These are phyloP conservation scores for Diphasiastrum complanatum DNA, from an alignment of 83 land plant genomes.

Conservation along the genomic window DNA sequence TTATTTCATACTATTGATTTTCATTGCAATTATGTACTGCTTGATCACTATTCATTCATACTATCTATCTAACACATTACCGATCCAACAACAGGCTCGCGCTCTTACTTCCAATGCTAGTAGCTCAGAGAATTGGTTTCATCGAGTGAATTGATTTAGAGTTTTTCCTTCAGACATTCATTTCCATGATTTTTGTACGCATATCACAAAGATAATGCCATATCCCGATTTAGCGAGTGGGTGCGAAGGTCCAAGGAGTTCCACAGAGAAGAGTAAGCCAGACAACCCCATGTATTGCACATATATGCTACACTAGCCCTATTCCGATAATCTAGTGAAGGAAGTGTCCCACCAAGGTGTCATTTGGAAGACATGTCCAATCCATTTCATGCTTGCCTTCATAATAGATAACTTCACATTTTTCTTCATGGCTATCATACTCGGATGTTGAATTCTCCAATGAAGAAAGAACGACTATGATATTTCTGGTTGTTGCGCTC, in stretches of 20 bases:
- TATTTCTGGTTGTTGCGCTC: background rate
- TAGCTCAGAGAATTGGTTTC: too few relatives aligned
- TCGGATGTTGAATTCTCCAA: background rate
- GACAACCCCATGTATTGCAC: constrained; percentile 67
- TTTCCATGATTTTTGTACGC: constrained; percentile 58
- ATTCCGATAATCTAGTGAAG: constrained; percentile 71
- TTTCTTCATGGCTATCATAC: constrained; percentile 14
- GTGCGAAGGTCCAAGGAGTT: constrained; percentile 71
- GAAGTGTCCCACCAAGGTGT: constrained; percentile 77
- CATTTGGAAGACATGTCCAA: constrained; percentile 85
- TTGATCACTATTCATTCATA: too few relatives aligned
- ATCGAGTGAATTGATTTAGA: too few relatives aligned
- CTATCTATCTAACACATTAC: too few relatives aligned
- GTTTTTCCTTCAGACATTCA: too few relatives aligned
- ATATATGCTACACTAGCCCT: constrained; percentile 80
- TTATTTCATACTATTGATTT: too few relatives aligned
- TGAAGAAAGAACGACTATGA: background rate
- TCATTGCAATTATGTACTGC: too few relatives aligned
- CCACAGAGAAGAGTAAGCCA: constrained; percentile 73
- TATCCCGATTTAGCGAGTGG: constrained; percentile 46
- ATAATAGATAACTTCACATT: constrained; percentile 5
- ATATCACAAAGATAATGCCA: constrained; percentile 49
- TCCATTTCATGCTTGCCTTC: constrained; percentile 36
- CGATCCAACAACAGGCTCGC: too few relatives aligned
- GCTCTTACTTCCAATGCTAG: too few relatives aligned